phyloP scores from a whole-genome alignment of 2,329 filamentous ascomycete genomes.

The Polychaeton citri region DNA sequence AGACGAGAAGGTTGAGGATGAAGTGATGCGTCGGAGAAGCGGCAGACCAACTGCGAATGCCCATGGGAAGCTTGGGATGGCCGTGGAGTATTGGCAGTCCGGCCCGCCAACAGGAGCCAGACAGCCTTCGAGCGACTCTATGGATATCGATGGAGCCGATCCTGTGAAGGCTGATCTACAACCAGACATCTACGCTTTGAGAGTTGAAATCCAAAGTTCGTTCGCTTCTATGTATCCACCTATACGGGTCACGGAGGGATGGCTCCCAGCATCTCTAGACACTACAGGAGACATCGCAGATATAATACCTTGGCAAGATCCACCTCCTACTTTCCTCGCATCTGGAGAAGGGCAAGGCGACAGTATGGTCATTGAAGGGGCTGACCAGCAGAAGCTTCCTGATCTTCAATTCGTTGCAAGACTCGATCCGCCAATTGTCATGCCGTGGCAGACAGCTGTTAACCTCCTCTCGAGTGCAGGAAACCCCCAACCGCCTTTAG shows the following conservation, averaged over 20 bases:
- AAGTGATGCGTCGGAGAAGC: constrained; percentile 55
- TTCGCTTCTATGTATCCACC: constrained; percentile 40
- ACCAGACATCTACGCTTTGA: constrained; percentile 47
- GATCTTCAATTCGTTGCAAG: constrained; percentile 62
- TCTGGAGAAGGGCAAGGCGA: constrained; percentile 26
- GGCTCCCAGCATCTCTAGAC: constrained; percentile 60
- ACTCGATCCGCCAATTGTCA: constrained; percentile 59
- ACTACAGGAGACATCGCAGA: constrained; percentile 49
- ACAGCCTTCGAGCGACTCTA: constrained; percentile 4
- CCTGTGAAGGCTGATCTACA: neutral
- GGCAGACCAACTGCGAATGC: constrained; percentile 61
- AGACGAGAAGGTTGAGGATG: constrained; percentile 38
- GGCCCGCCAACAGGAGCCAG: neutral
- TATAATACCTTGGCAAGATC: constrained; percentile 52
- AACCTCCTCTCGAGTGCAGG: constrained; percentile 48
- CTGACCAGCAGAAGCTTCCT: constrained; percentile 40
- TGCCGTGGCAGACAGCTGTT: constrained; percentile 52
- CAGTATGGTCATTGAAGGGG: constrained; percentile 43
- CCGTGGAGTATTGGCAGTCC: constrained; percentile 57
- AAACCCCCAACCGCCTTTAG: constrained; percentile 35
- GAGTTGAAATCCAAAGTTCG: constrained; percentile 48
- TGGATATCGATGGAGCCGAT: constrained; percentile 19
- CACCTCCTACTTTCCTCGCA: constrained; percentile 46
- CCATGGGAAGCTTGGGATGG: constrained; percentile 52
- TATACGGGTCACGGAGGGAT: constrained; percentile 57